Conservation (phyloP, 768 basidiomycete species). For the Mrakia gelida region DNA sequence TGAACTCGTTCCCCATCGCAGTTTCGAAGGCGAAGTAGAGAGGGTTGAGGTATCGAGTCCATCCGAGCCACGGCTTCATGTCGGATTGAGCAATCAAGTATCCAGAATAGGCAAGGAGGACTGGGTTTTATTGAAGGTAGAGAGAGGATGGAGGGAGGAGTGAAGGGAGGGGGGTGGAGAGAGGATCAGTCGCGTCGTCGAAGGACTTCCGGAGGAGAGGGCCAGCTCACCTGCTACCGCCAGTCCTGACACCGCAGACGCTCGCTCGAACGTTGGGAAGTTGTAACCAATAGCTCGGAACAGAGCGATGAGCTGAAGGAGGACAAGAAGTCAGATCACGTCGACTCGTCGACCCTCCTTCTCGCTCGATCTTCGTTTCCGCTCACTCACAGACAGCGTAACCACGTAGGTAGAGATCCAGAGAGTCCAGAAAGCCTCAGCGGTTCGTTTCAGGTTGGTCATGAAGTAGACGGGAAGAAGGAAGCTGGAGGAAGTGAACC, state of each 20-base stretch:
- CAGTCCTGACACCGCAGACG: slow-evolving; percentile 27
- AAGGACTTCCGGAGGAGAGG: neutral
- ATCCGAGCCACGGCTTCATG: slow-evolving; percentile 71
- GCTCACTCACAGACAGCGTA: no score
- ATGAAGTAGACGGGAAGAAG: slow-evolving; percentile 27
- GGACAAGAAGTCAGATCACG: neutral
- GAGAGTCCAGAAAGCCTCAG: slow-evolving; percentile 27
- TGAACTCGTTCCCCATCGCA: slow-evolving; percentile 81
- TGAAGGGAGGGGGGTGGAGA: neutral
- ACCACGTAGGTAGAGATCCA: slow-evolving; percentile 18
- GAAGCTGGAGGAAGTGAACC: slow-evolving; percentile 53
- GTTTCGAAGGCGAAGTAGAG: slow-evolving; percentile 69
- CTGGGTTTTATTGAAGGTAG: neutral
- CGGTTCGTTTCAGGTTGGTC: slow-evolving; percentile 16
- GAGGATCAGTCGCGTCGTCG: neutral
- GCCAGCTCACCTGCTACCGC: slow-evolving; percentile 5
- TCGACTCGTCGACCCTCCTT: neutral
- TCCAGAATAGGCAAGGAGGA: neutral
- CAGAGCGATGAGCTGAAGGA: slow-evolving; percentile 19
- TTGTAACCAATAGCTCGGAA: slow-evolving; percentile 29
- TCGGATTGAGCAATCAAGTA: slow-evolving; percentile 40
- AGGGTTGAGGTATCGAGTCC: slow-evolving; percentile 72
- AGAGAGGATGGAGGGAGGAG: neutral
- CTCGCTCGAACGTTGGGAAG: slow-evolving; percentile 29
- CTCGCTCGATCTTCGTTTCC: neutral